Conservation (phyloP, 2,329 filamentous ascomycete genomes). For the Botrytis pseudocinerea region DNA sequence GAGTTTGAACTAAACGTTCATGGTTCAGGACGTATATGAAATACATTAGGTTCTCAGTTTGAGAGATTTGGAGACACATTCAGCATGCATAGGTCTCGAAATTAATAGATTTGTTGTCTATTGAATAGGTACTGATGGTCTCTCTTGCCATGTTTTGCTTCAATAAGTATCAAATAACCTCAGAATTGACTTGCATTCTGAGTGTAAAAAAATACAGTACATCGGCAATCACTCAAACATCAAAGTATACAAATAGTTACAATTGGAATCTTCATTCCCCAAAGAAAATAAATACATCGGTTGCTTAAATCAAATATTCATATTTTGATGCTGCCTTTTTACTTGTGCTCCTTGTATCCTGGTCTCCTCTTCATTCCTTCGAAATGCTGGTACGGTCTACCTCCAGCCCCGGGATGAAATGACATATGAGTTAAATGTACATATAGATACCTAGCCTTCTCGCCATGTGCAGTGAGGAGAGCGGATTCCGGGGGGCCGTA, state of each 20-base stretch:
- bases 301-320: not conserved
- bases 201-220: not conserved
- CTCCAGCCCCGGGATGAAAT: not conserved
- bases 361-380: not conserved
- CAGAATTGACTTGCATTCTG: not conserved
- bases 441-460: constrained; percentile 8
- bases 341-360: not conserved
- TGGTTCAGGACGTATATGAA: too few relatives aligned
- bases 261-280: too few relatives aligned
- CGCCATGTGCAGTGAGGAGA: not conserved
- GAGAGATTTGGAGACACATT: not conserved
- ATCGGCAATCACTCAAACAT: not conserved
- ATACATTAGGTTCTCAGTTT: too few relatives aligned
- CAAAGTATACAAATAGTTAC: not conserved
- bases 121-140: not conserved
- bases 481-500: not conserved
- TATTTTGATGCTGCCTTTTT: not conserved
- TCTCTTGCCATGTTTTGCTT: not conserved
- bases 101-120: not conserved
- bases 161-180: not conserved
- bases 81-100: not conserved
- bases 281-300: not conserved
- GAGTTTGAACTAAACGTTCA: too few relatives aligned
- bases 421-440: constrained; percentile 25
- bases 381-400: not conserved